These are phyloP conservation scores for Cryptococcus sp. DNA, from an alignment of 1,284 basidiomycete species.

Conservation along the genomic window DNA sequence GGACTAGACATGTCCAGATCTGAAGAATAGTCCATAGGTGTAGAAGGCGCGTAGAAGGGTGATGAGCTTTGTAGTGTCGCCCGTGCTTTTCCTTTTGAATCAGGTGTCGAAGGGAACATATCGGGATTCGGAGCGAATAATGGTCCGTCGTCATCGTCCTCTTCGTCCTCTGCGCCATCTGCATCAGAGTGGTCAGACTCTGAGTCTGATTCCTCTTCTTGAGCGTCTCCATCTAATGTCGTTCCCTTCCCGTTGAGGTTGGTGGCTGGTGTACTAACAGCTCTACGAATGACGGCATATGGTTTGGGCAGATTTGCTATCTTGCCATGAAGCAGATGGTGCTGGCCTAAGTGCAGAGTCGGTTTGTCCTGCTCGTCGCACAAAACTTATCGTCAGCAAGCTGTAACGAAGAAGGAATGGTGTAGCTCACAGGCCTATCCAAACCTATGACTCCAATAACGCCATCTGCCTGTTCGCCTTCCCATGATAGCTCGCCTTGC, in stretches of 20 bases:
- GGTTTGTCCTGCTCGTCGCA: constrained; percentile 64
- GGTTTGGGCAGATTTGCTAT: constrained; percentile 73
- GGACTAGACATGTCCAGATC: constrained; percentile 44
- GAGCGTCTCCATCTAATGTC: constrained; percentile 7
- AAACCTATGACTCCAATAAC: constrained; percentile 51
- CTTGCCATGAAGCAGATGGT: constrained; percentile 87
- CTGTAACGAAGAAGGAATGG: not conserved
- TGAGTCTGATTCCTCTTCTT: constrained; percentile 18
- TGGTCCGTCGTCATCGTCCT: constrained; percentile 33
- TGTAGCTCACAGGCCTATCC: constrained; percentile 46
- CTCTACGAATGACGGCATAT: constrained; percentile 61
- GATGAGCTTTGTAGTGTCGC: constrained; percentile 15
- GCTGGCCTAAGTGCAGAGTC: constrained; percentile 71
- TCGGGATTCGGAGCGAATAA: constrained; percentile 30
- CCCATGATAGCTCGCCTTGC: constrained; percentile 58
- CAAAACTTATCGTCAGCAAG: not conserved
- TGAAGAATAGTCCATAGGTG: constrained; percentile 47
- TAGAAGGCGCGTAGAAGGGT: constrained; percentile 20
- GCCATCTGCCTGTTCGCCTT: constrained; percentile 51
- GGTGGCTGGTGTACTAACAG: constrained; percentile 7
- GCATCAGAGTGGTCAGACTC: constrained; percentile 14
- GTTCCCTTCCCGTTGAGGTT: not conserved
- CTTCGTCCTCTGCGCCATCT: constrained; percentile 12
- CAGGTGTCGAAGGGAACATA: constrained; percentile 15
- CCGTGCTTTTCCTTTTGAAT: not conserved